Conservation (phyloP, 1,284 basidiomycete species). For the Stereum hirsutum region DNA sequence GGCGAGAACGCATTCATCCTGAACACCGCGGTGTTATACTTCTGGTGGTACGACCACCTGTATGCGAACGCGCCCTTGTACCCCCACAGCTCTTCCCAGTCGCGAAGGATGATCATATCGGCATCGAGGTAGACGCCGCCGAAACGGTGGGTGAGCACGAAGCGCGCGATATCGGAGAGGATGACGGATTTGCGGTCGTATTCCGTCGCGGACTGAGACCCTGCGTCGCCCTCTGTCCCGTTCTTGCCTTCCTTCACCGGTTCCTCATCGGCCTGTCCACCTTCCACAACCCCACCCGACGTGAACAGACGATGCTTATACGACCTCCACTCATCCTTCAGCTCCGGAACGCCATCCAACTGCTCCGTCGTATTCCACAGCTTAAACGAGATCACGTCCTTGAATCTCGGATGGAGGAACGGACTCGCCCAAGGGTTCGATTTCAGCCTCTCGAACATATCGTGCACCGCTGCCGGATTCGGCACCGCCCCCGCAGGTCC, state of each 20-base stretch:
- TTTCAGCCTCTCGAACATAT: slow-evolving; percentile 51
- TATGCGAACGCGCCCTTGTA: slow-evolving; percentile 66
- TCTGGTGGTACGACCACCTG: slow-evolving; percentile 54
- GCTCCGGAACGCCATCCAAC: slow-evolving; percentile 51
- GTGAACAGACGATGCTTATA: slow-evolving; percentile 41
- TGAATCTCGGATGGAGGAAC: slow-evolving; percentile 56
- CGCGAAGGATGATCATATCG: slow-evolving; percentile 59
- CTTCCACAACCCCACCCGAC: slow-evolving; percentile 43
- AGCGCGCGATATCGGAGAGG: slow-evolving; percentile 63
- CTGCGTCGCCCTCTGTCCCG: slow-evolving; percentile 21
- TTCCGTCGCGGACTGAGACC: slow-evolving; percentile 41
- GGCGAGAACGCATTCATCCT: slow-evolving; percentile 56
- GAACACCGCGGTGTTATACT: slow-evolving; percentile 65
- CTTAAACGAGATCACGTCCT: slow-evolving; percentile 58
- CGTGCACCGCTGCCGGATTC: slow-evolving; percentile 40
- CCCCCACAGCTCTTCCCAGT: slow-evolving; percentile 72
- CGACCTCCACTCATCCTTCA: slow-evolving; percentile 52
- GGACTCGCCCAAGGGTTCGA: slow-evolving; percentile 61
- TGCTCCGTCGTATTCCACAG: slow-evolving; percentile 72
- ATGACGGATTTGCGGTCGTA: slow-evolving; percentile 61
- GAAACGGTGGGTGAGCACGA: slow-evolving; percentile 59
- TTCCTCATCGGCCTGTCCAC: slow-evolving; percentile 13
- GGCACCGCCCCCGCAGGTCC: slow-evolving; percentile 49
- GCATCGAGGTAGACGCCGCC: slow-evolving; percentile 67
- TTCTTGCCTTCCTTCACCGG: slow-evolving; percentile 12